Conservation (phyloP, 495 filamentous ascomycete species). For the Filosporella fistucella region DNA sequence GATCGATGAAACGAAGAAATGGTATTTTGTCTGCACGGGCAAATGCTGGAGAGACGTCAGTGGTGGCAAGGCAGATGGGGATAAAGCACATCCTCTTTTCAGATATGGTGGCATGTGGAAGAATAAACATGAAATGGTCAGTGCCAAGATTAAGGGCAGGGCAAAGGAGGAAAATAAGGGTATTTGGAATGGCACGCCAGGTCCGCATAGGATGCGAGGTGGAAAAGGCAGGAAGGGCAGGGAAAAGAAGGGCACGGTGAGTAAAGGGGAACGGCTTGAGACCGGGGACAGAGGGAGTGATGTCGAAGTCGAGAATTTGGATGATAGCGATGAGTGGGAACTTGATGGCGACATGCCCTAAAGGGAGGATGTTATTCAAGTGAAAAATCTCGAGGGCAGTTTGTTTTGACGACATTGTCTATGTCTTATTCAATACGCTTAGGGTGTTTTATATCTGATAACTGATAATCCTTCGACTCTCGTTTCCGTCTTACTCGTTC, state of each 20-base stretch:
- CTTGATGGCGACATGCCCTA: too few relatives aligned
- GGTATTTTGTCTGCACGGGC: conserved; percentile 4
- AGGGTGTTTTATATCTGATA: too few relatives aligned
- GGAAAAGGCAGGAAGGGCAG: not conserved
- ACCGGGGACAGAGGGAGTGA: too few relatives aligned
- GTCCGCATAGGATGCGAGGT: not conserved
- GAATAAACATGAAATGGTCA: conserved; percentile 5
- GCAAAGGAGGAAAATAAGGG: not conserved
- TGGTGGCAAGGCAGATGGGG: not conserved
- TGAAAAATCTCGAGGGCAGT: too few relatives aligned
- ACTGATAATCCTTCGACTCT: too few relatives aligned
- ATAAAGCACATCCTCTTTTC: not conserved
- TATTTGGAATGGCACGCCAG: not conserved
- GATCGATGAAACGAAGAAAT: conserved; percentile 3
- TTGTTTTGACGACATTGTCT: too few relatives aligned
- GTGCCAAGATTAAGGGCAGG: conserved; percentile 5
- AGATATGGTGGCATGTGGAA: conserved; percentile 7
- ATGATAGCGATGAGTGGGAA: too few relatives aligned
- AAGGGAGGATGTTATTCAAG: too few relatives aligned
- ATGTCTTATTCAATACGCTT: too few relatives aligned
- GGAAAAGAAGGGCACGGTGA: not conserved
- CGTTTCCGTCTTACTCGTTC: too few relatives aligned
- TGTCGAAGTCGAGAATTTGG: too few relatives aligned
- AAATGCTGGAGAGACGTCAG: conserved; percentile 2
- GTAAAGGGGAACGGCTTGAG: not conserved